These are phyloP conservation scores for Fraxinus cuspidata DNA, from an alignment of 257 asterid species.

Conservation along the genomic window DNA sequence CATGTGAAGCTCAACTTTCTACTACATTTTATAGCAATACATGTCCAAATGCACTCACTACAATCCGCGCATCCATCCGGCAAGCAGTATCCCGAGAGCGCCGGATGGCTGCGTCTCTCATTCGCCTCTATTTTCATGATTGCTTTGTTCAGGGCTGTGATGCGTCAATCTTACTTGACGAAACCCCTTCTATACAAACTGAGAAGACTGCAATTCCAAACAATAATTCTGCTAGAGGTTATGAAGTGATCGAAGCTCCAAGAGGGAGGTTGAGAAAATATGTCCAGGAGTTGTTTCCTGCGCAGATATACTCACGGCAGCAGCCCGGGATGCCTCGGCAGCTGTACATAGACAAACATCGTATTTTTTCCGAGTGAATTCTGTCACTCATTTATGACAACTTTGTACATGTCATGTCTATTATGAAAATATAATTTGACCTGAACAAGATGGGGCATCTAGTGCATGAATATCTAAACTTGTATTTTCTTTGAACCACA, in stretches of 20 bases:
- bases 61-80: not conserved
- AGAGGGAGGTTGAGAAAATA: slow-evolving; percentile 7
- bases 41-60: slow-evolving; percentile 15
- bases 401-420: not conserved
- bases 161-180: slow-evolving; percentile 28
- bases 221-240: slow-evolving; percentile 18
- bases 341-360: slow-evolving; percentile 8
- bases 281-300: slow-evolving; percentile 33
- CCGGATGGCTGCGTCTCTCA: slow-evolving; percentile 6
- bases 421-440: not conserved
- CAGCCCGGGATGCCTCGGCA: slow-evolving; percentile 28
- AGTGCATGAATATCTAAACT: not conserved
- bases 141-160: slow-evolving; percentile 27
- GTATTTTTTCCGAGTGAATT: not conserved
- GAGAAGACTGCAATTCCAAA: slow-evolving; percentile 19
- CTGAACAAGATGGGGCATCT: not conserved
- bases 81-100: slow-evolving; percentile 11
- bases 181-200: slow-evolving; percentile 22
- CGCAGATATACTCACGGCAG: slow-evolving; percentile 24
- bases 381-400: not conserved
- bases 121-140: slow-evolving; percentile 22
- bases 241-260: slow-evolving; percentile 19
- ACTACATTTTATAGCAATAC: slow-evolving; percentile 11
- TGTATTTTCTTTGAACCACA: not conserved
- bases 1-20: slow-evolving; percentile 17